Conservation (phyloP, 2,329 filamentous ascomycete genomes). For the Ophiostoma ulmi region DNA sequence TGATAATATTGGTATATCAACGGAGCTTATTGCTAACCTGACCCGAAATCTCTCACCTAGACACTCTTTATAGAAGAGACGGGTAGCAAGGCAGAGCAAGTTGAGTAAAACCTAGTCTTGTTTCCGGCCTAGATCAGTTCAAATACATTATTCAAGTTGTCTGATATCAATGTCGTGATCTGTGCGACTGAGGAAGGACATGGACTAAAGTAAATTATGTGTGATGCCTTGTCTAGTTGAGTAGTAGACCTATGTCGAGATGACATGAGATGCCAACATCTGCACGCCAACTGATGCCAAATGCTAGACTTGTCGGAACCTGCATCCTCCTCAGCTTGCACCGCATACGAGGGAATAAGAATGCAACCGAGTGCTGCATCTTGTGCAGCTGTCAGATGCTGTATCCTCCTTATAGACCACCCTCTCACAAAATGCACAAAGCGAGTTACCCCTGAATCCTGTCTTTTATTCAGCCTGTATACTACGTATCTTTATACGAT, state of each 20-base stretch:
- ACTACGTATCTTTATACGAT: neutral
- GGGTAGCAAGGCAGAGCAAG: neutral
- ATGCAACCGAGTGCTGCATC: neutral
- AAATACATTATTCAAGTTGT: neutral
- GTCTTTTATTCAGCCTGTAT: neutral
- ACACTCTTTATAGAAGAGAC: neutral
- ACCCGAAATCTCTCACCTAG: neutral
- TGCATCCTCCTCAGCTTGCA: neutral
- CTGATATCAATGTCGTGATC: neutral
- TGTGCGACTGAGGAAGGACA: neutral
- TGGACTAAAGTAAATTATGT: neutral
- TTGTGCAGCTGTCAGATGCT: conserved; percentile 1
- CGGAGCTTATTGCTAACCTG: no score
- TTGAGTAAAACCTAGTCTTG: neutral
- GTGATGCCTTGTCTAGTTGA: no score
- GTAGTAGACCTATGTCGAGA: neutral
- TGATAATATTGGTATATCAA: neutral
- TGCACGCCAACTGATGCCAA: neutral
- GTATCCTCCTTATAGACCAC: neutral
- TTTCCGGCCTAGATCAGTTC: neutral
- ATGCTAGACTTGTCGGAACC: neutral
- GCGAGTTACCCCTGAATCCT: neutral
- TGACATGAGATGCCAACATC: neutral
- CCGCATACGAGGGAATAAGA: neutral
- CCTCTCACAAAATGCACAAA: neutral